Evolutionary conservation across 768 basidiomycete genomes (phyloP).

Genomic region (Rhodotorula diobovata): DNA sequence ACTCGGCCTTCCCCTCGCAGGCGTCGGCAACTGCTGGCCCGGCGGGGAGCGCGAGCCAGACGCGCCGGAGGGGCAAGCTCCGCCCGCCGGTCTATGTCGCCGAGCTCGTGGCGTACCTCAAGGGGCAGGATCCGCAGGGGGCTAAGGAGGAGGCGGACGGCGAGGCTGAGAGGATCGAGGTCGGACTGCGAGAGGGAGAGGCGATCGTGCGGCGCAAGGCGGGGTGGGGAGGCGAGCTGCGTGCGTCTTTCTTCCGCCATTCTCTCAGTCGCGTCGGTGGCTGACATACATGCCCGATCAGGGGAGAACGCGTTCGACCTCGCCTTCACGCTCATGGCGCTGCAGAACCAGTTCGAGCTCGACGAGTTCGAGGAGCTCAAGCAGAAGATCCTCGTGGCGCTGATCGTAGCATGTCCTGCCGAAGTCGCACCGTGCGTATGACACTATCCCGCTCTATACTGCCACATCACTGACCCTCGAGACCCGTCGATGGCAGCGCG

Average conservation of each 20-base stretch:
- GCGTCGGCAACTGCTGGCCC: constrained; percentile 5
- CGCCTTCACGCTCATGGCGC: constrained; percentile 62
- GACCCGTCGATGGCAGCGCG: constrained; percentile 54
- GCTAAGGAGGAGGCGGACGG: constrained; percentile 58
- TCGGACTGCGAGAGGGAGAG: constrained; percentile 74
- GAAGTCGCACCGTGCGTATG: constrained; percentile 79
- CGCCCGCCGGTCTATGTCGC: constrained; percentile 82
- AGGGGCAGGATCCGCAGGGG: constrained; percentile 52
- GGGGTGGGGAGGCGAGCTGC: constrained; percentile 79
- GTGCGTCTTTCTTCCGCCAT: constrained; percentile 52
- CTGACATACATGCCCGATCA: constrained; percentile 47
- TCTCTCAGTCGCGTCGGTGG: background rate
- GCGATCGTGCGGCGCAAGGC: constrained; percentile 76
- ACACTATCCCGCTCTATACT: background rate
- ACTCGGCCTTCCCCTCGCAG: constrained; percentile 63
- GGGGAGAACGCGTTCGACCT: constrained; percentile 88
- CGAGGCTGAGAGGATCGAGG: constrained; percentile 70
- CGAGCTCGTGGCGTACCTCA: constrained; percentile 74
- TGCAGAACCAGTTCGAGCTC: constrained; percentile 82
- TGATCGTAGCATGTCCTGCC: constrained; percentile 72
- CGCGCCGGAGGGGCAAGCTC: constrained; percentile 71
- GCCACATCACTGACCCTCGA: constrained; percentile 3
- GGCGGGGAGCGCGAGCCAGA: constrained; percentile 57
- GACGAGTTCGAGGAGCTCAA: constrained; percentile 69
- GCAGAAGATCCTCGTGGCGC: constrained; percentile 69